Conservation (phyloP, 345 rosid species). For the Euphorbia lathyris region DNA sequence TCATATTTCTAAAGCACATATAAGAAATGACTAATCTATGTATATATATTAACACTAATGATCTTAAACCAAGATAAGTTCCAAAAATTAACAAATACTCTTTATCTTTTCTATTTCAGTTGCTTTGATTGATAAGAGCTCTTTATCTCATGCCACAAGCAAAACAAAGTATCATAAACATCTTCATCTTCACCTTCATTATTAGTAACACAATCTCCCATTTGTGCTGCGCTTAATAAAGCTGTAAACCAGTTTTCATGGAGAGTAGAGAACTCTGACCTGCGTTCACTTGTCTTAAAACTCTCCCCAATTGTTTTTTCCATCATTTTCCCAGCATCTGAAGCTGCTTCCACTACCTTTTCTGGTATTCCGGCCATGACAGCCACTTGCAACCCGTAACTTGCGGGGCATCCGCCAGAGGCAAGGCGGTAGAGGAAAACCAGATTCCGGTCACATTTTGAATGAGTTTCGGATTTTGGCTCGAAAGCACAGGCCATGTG, state of each 20-base stretch:
- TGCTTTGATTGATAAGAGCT: slow-evolving; percentile 20
- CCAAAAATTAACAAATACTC: too few relatives aligned
- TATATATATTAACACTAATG: too few relatives aligned
- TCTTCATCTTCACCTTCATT: slow-evolving; percentile 43
- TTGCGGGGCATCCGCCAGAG: slow-evolving; percentile 85
- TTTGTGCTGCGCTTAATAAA: slow-evolving; percentile 37
- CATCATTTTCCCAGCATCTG: slow-evolving; percentile 57
- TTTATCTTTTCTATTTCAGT: slow-evolving; percentile 4
- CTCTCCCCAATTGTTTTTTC: slow-evolving; percentile 59
- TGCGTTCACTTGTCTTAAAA: slow-evolving; percentile 73
- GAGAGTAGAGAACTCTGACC: slow-evolving; percentile 82
- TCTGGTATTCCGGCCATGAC: slow-evolving; percentile 88
- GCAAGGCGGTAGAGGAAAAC: slow-evolving; percentile 76
- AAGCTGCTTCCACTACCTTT: slow-evolving; percentile 60
- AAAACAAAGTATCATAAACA: slow-evolving; percentile 56
- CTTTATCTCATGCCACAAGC: slow-evolving; percentile 81
- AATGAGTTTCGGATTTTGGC: slow-evolving; percentile 29
- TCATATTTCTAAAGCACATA: too few relatives aligned
- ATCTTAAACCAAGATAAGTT: too few relatives aligned
- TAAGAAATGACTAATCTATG: too few relatives aligned
- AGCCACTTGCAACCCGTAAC: slow-evolving; percentile 89
- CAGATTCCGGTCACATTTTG: slow-evolving; percentile 42
- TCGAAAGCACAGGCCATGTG: slow-evolving; percentile 86
- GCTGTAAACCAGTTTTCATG: slow-evolving; percentile 85
- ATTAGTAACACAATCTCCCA: slow-evolving; percentile 17